phyloP scores from a whole-genome alignment of 2,329 filamentous ascomycete species.

The Aaosphaeria arxii region DNA sequence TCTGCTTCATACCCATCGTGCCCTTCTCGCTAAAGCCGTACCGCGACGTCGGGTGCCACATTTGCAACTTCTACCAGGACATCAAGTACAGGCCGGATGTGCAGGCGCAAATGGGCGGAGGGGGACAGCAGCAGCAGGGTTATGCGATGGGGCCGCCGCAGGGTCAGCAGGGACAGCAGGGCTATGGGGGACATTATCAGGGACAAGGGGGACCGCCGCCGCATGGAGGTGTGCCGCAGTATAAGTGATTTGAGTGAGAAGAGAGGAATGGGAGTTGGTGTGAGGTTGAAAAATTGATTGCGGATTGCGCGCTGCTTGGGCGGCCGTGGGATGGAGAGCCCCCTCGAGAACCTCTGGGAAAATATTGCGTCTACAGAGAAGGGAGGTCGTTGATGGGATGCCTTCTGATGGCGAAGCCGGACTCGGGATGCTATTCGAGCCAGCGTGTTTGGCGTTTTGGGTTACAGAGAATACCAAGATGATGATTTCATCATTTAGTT shows the following conservation, averaged over 20 bases:
- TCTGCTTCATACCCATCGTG: conserved; percentile 73
- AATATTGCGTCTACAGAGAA: no score
- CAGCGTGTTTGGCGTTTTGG: no score
- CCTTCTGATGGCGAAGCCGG: no score
- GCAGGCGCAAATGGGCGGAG: conserved; percentile 24
- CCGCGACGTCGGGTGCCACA: conserved; percentile 67
- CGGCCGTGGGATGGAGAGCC: no score
- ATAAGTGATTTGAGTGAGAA: not conserved
- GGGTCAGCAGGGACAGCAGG: not conserved
- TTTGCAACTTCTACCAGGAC: conserved; percentile 73
- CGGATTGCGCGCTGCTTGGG: no score
- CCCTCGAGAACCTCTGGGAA: no score
- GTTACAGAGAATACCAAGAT: no score
- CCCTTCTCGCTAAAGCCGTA: conserved; percentile 60
- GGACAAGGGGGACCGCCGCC: conserved; percentile 7
- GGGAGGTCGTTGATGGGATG: no score
- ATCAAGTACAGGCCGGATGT: conserved; percentile 43
- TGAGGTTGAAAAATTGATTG: no score
- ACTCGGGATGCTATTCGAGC: no score
- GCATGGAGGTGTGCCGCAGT: not conserved
- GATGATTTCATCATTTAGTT: no score
- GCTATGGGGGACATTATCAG: not conserved
- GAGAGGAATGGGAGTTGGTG: not conserved
- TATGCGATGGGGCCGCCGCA: conserved; percentile 19
- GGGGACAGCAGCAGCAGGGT: conserved; percentile 3